Percentiles rank a stretch among this genome's conserved stretches.
Conservation (phyloP, 352 stramenopile genomes). For the Globisporangium nodosum region DNA sequence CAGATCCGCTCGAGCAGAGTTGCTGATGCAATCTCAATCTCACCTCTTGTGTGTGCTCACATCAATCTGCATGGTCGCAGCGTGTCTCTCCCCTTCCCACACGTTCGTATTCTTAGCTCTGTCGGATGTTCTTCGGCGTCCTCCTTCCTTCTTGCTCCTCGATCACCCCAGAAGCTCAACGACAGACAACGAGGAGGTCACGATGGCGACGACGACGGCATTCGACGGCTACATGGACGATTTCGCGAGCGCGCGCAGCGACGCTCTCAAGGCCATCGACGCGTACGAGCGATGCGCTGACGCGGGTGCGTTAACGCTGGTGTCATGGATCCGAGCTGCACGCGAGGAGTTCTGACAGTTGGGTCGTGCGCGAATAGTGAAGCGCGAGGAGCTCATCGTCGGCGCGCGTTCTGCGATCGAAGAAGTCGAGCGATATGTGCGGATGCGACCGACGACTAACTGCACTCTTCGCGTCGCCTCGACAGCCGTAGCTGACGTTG, state of each 20-base stretch:
- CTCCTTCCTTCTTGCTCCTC: neutral
- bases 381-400: slow-evolving; percentile 42
- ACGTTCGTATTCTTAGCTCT: slow-evolving; percentile 1
- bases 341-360: neutral
- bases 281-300: slow-evolving; percentile 27
- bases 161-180: neutral
- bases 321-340: too few species aligned
- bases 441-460: neutral
- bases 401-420: slow-evolving; percentile 40
- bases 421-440: slow-evolving; percentile 75
- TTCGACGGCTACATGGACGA: slow-evolving; percentile 63
- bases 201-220: slow-evolving; percentile 4
- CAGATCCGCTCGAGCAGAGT: slow-evolving; percentile 12
- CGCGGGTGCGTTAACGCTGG: slow-evolving; percentile 13
- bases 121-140: neutral
- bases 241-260: slow-evolving; percentile 36
- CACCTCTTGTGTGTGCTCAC: neutral
- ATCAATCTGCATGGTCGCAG: neutral
- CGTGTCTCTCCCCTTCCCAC: neutral
- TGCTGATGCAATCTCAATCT: neutral
- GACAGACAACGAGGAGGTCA: neutral
- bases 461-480: neutral
- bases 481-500: neutral
- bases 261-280: slow-evolving; percentile 46
- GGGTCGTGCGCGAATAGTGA: slow-evolving; percentile 6